Conservation (phyloP, 139 green algal species). For the Volvox reticuliferus region DNA sequence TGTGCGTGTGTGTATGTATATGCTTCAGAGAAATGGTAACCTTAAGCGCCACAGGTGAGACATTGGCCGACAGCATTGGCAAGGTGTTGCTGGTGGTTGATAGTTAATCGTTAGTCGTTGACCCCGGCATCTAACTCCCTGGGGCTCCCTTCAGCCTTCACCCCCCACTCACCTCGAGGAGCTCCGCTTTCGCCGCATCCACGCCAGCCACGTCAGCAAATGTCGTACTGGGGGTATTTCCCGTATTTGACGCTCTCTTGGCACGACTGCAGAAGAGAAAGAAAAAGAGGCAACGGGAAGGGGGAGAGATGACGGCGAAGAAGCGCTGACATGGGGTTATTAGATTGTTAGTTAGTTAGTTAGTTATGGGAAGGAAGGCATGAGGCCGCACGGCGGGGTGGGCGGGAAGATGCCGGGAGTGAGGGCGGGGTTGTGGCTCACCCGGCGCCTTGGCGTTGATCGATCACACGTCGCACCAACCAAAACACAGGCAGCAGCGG, state of each 20-base stretch:
- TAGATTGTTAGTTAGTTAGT: too few relatives aligned
- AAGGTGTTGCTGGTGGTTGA: too few relatives aligned
- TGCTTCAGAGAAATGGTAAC: too few relatives aligned
- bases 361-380: too few relatives aligned
- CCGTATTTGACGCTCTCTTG: conserved; percentile 54
- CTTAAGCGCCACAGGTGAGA: too few relatives aligned
- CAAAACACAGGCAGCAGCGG: conserved; percentile 88
- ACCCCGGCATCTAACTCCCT: too few relatives aligned
- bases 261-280: conserved; percentile 12
- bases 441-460: conserved; percentile 54
- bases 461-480: conserved; percentile 74
- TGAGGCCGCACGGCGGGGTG: too few relatives aligned
- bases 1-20: too few relatives aligned
- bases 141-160: too few relatives aligned
- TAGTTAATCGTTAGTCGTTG: too few relatives aligned
- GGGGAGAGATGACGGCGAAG: neutral
- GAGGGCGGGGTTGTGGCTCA: neutral
- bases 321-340: neutral
- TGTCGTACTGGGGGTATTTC: conserved; percentile 61
- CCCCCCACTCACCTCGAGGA: conserved; percentile 62
- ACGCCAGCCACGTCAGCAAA: conserved; percentile 89
- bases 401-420: too few relatives aligned
- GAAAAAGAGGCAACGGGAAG: neutral
- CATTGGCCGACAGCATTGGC: too few relatives aligned
- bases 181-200: conserved; percentile 89